Evolutionary conservation across 495 filamentous ascomycete genomes (phyloP).

Genomic region (Neurospora sp.): DNA sequence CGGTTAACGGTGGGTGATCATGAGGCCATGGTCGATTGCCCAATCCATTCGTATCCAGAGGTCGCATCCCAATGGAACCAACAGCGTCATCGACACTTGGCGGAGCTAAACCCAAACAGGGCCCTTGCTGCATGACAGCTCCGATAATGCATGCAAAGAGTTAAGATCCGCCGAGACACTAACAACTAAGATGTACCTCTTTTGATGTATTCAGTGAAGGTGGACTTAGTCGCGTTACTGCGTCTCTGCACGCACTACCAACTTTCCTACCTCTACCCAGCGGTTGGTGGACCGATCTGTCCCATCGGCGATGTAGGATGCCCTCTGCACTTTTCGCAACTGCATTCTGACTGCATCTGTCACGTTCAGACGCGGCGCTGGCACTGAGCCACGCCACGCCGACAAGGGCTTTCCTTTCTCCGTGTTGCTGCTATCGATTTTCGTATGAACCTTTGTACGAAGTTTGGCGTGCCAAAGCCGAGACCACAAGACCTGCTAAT

Average conservation of each 20-base stretch:
- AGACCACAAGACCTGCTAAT: background rate
- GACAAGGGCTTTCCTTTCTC: background rate
- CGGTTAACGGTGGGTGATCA: background rate
- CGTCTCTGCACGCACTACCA: background rate
- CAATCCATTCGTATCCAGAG: background rate
- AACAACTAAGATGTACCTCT: background rate
- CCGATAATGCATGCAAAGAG: background rate
- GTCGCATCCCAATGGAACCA: background rate
- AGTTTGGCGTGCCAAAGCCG: background rate
- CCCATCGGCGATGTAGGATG: background rate
- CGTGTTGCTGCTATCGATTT: background rate
- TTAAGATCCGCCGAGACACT: background rate
- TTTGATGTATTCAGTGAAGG: background rate
- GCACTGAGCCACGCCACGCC: background rate
- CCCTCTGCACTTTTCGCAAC: background rate
- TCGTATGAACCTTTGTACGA: too few species aligned
- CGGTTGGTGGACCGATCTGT: background rate
- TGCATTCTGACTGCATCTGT: background rate
- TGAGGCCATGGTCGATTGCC: background rate
- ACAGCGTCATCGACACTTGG: background rate
- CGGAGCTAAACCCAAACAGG: background rate
- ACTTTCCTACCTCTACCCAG: background rate
- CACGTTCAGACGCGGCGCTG: background rate
- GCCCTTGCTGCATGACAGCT: background rate
- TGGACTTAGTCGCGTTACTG: background rate